Base-by-base conservation (phyloP, 202 grass and related monocot species). In the Bolboschoenoplectus hybrid region DNA sequence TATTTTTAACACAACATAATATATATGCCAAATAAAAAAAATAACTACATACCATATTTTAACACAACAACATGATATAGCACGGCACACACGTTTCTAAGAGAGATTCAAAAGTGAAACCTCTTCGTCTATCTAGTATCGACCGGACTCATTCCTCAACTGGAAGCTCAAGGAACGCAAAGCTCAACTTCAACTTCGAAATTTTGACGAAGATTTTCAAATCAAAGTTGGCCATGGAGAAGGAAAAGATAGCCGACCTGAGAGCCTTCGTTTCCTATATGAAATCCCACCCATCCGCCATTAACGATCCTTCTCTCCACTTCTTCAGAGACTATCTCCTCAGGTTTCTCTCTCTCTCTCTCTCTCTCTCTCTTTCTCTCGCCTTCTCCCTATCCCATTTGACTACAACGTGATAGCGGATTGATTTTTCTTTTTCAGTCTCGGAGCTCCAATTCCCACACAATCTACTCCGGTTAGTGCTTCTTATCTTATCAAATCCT, bases 251-350 rank as follows among this genome's bases (percentile, higher is more conserved):
- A 45, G 81, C 78, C 63, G 84, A 75, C 17, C 79, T 93, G 78
- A 71, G 83, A 64, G 67, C 78, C 35, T 85, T 93, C 86, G 77
- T 91, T 47, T 34, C 36, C 38, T 73, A 57, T 69, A 87, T 82
- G 75, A 81, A 61, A 86, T 86, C 92, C 13, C 87, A 88, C 3
- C 89, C 89, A 40, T 85, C 73, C 40, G 26, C 80, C 16, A 89
- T 91, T 56, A 67, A 82, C 78, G 77, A 89, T 45, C 89, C 84
- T 52, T 84, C 85, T 26, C 85, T 91, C 17, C 47, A 63, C 58
- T 94, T 82, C 87, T 93, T 94, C 85, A 76, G 57, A 3, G 83
- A 89, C 53, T 89, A 88, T 64, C 87, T 94, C 72, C 80, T 85
- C 39, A 91, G 87, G 92, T 93, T 49, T 14, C 4, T 64, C 9